Evolutionary conservation across 352 stramenopile genomes (phyloP).

Genomic region (Globisporangium paroecandrum): DNA sequence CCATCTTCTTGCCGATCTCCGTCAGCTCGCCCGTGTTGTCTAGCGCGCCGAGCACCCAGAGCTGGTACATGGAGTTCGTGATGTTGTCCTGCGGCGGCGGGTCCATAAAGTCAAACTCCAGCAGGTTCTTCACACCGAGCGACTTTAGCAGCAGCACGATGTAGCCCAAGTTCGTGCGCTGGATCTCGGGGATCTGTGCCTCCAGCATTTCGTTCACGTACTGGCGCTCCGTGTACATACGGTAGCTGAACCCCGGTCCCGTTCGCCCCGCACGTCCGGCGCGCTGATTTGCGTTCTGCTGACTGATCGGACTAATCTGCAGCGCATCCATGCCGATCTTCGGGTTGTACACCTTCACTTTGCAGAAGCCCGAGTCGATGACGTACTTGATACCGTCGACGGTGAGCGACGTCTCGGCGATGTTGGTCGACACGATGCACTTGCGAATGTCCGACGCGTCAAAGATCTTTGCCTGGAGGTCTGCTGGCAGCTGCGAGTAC

Average conservation of each 20-base stretch:
- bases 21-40: constrained; percentile 97
- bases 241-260: constrained; percentile 90
- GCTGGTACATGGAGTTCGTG: constrained; percentile 98
- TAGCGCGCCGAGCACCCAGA: constrained; percentile 97
- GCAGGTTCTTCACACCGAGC: constrained; percentile 92
- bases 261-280: constrained; percentile 92
- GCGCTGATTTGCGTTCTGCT: constrained; percentile 98
- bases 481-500: constrained; percentile 97
- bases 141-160: constrained; percentile 98
- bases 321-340: constrained; percentile 99
- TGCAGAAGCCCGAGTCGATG: constrained; percentile 97
- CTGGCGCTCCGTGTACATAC: constrained; percentile 97
- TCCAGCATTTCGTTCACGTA: constrained; percentile 97
- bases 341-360: constrained; percentile 99
- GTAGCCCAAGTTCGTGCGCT: constrained; percentile 97
- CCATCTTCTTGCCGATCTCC: constrained; percentile 95
- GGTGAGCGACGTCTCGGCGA: constrained; percentile 95
- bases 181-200: constrained; percentile 97
- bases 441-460: constrained; percentile 93
- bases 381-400: constrained; percentile 98
- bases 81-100: constrained; percentile 96
- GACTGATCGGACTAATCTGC: constrained; percentile 93
- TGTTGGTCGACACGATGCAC: constrained; percentile 98
- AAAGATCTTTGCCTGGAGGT: constrained; percentile 98
- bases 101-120: constrained; percentile 99